Base-by-base conservation (phyloP, 75 land plant species). In the Gnetum montanum region DNA sequence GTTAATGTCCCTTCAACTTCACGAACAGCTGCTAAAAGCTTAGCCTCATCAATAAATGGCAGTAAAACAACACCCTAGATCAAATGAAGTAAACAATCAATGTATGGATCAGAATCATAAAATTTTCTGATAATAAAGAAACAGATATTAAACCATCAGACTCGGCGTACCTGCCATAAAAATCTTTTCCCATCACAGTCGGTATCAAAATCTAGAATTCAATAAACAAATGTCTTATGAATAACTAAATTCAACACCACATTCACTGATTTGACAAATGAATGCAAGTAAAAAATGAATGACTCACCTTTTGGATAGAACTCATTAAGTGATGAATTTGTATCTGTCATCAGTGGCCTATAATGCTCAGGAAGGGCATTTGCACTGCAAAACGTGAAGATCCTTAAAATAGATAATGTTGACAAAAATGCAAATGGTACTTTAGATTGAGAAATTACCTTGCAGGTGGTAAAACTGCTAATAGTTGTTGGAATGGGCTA, bases 181-280 rank as follows among this genome's bases (percentile, higher is more conserved):
- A 36, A 74, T 8, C 73, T 61, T 34, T 74, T 78, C 24, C 78
- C 79, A 62, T 74, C 62, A 58, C 61, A 64, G 28, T 78, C 81
- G 20, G 74, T 49, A 3, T 49, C 70, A 53, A 78, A 74, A 48
- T 78, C 81, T 78, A 68, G 19, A 8, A n/a, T 19, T 31, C 22
- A 56, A 13, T 13, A 20, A 22, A 11, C 31, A 24, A 16, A 26
- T 30, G 23, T 15, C 22, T 35, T 22, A 12, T 58, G 13, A 46
- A 16, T 27, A 24, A 35, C 16, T 16, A 50, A 11, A 30, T 18
- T 15, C 0, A 15, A 41, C 16, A 18, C n/a, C 5, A 13, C 19
- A 16, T 18, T 13, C 19, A 13, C 6, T 11, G n/a, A 15, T 18
- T 27, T 18, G 6, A 13, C 28, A 50, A 50, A 11, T 34, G 26